Conservation (phyloP, 371 early-diverging fungal genomes). For the Rhizopus sp. region DNA sequence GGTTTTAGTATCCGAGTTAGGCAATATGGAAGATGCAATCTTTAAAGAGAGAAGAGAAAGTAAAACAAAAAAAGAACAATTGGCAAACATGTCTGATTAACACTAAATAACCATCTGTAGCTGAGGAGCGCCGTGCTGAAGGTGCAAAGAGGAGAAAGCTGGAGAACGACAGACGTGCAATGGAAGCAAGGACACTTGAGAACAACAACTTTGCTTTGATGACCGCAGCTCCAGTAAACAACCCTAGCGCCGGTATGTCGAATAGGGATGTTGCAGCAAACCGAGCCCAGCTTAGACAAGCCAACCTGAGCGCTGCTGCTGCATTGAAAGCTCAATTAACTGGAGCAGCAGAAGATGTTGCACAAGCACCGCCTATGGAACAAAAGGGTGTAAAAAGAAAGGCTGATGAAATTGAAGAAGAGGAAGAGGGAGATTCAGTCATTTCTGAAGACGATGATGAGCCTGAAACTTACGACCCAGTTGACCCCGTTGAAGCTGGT, state of each 20-base stretch:
- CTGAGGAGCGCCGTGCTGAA: constrained; percentile 42
- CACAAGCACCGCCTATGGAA: constrained; percentile 7
- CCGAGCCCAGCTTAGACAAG: constrained; percentile 37
- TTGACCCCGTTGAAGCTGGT: constrained; percentile 37
- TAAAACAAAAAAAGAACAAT: constrained; percentile 38
- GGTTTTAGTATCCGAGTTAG: constrained; percentile 79
- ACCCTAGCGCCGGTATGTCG: constrained; percentile 36
- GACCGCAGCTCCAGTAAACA: constrained; percentile 43
- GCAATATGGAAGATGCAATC: constrained; percentile 82
- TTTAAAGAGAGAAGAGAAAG: constrained; percentile 76
- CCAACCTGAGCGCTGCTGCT: constrained; percentile 58
- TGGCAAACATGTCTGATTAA: not conserved
- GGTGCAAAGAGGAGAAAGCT: constrained; percentile 47
- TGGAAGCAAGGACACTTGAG: constrained; percentile 33
- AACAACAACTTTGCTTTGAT: constrained; percentile 36
- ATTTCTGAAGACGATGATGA: constrained; percentile 38
- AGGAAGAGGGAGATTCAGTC: constrained; percentile 3
- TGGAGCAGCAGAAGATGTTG: constrained; percentile 11
- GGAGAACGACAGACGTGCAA: constrained; percentile 43
- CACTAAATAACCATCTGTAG: constrained; percentile 8
- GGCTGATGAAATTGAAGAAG: constrained; percentile 34
- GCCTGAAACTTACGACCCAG: constrained; percentile 33
- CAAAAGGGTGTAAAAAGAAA: constrained; percentile 42
- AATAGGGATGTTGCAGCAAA: constrained; percentile 44
- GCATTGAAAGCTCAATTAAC: constrained; percentile 38